Percentiles rank a stretch among this genome's conserved stretches.
These are phyloP conservation scores for Mucuna pruriens DNA, from an alignment of 306 rosid genomes.

Conservation along the genomic window DNA sequence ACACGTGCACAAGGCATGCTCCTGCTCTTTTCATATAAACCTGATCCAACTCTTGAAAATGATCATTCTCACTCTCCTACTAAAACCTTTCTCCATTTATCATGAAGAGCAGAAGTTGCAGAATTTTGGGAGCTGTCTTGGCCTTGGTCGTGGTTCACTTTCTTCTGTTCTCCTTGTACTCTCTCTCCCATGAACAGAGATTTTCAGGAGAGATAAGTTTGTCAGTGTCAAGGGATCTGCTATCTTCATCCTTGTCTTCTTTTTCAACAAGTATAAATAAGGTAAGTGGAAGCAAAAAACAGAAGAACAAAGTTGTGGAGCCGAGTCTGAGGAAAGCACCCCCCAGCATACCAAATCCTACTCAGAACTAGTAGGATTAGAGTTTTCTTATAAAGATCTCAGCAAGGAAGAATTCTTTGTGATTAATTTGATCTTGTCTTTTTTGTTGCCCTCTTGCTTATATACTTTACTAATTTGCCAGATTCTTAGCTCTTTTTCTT, in stretches of 20 bases:
- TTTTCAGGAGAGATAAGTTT: conserved; percentile 47
- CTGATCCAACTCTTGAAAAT: conserved; percentile 46
- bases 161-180: conserved; percentile 50
- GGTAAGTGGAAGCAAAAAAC: conserved; percentile 46
- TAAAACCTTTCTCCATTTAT: conserved; percentile 33
- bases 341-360: conserved; percentile 67
- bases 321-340: conserved; percentile 58
- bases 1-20: conserved; percentile 65
- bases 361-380: conserved; percentile 58
- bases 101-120: conserved; percentile 48
- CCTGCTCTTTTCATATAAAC: conserved; percentile 46
- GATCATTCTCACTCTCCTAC: conserved; percentile 26
- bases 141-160: conserved; percentile 53
- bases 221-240: conserved; percentile 56
- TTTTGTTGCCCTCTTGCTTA: conserved; percentile 14
- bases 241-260: conserved; percentile 46
- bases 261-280: conserved; percentile 38
- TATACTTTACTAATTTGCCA: conserved; percentile 27
- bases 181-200: conserved; percentile 40
- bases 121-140: conserved; percentile 42
- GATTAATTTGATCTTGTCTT: conserved; percentile 28
- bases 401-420: conserved; percentile 1
- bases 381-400: conserved; percentile 11
- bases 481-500: conserved; percentile 20
- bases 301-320: conserved; percentile 61